Evolutionary conservation across 2,329 filamentous ascomycete species (phyloP), one percentile per base, ranked within the genome.

Genomic region (Fusarium agapanthi): DNA sequence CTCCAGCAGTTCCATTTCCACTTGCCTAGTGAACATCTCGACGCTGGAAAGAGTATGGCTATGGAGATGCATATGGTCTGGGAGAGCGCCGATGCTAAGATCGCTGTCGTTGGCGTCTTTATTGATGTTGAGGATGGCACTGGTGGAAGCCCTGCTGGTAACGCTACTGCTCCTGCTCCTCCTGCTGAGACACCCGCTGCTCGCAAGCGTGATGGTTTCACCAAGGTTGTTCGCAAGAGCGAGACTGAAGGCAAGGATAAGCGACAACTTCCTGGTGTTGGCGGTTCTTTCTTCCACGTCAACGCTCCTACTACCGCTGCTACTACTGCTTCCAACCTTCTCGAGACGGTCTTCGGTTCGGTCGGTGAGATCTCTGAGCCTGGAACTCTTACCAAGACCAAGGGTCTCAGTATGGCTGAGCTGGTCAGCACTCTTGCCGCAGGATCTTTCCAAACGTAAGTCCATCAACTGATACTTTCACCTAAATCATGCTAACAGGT

Each of bases 1-100:
- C 81, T 90, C 24, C 80, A 80, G 41, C 88, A 90, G 74, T 90
- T 89, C 80, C 88, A 90, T 78, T 88, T 90, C 80, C 89, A 90
- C 77, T 86, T 87, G 1, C 88, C 89, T 1, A 87, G 86, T 48
- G 89, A 91, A 81, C 89, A 91, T 72, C 83, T 85, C 38, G 81
- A 90, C 75, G 73, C 83, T 78, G 78, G 83, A 32, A 73, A 71
- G 13, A 79, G 77, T 41, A 72, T 72, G 59, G 76, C 78, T 13
- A 79, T 79, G 79, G 71, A 82, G 75, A 73, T 76, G 69, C 77
- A 80, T 54, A 77, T 80, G 73, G 79, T 80, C 26, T 80, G 78
- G 76, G 58, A 77, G 50, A 73, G 74, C 3, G 64, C 54, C 1
- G 72, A 63, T 12, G 47, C 62, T 3, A 37, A 77, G 26, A 66